Evolutionary conservation across 345 rosid species (phyloP).

Genomic region (Mangifera indica): DNA sequence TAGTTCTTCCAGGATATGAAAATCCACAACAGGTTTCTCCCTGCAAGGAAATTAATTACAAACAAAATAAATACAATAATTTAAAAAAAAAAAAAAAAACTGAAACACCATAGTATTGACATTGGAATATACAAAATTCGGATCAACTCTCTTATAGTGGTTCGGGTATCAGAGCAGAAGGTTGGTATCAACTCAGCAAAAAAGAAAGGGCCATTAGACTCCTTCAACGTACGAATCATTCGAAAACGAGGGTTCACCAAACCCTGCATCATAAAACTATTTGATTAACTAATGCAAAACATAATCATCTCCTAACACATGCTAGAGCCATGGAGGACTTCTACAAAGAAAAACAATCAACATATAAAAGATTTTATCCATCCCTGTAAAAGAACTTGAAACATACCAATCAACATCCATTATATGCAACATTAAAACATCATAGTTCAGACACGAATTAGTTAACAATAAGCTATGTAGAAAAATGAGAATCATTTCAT

Average conservation of each 20-base stretch:
- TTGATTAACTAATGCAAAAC: too few relatives aligned
- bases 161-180: slow-evolving; percentile 15
- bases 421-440: neutral
- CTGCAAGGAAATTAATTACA: slow-evolving; percentile 12
- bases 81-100: neutral
- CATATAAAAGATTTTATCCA: neutral
- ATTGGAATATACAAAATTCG: slow-evolving; percentile 13
- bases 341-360: neutral
- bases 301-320: neutral
- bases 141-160: slow-evolving; percentile 19
- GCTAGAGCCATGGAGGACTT: neutral
- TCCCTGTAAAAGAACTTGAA: neutral
- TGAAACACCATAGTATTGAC: neutral
- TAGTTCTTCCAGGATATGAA: slow-evolving; percentile 1
- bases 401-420: neutral
- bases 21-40: slow-evolving; percentile 14
- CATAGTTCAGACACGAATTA: neutral
- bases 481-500: neutral
- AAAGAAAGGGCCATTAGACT: slow-evolving; percentile 11
- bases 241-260: slow-evolving; percentile 16
- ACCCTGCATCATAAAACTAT: slow-evolving; percentile 18
- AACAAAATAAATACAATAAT: neutral
- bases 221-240: slow-evolving; percentile 11
- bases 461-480: neutral
- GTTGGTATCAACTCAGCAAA: slow-evolving; percentile 15